phyloP scores from a whole-genome alignment of 2,329 filamentous ascomycete genomes.

The Ophioceras dolichostomum region DNA sequence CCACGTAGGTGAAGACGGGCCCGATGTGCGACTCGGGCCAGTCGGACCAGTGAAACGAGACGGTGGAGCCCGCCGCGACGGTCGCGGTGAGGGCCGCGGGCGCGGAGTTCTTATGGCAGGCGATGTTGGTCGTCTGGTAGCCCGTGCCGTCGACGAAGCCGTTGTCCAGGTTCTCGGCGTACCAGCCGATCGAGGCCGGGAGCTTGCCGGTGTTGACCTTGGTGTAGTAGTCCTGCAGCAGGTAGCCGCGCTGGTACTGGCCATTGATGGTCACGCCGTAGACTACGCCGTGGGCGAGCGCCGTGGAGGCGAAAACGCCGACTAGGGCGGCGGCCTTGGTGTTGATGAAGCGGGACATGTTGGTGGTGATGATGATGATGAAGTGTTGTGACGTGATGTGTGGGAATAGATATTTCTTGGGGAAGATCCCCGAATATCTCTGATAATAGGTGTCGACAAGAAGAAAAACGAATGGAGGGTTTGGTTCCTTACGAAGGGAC shows the following conservation, averaged over 20 bases:
- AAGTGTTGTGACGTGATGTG: too few relatives aligned
- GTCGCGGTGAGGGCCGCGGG: constrained; percentile 22
- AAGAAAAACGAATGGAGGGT: too few relatives aligned
- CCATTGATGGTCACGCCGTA: constrained; percentile 35
- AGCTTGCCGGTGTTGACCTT: constrained; percentile 12
- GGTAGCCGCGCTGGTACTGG: constrained; percentile 14
- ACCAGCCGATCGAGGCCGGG: constrained; percentile 22
- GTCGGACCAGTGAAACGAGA: constrained; percentile 25
- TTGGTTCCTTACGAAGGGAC: too few relatives aligned
- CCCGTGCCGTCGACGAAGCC: constrained; percentile 33
- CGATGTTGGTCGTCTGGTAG: constrained; percentile 27
- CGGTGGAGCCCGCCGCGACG: constrained; percentile 24
- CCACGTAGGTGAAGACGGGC: constrained; percentile 52
- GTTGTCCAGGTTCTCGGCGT: constrained; percentile 28
- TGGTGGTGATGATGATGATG: too few relatives aligned
- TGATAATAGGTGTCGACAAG: too few relatives aligned
- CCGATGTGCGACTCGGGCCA: constrained; percentile 32
- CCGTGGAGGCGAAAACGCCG: constrained; percentile 14
- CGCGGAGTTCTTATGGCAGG: constrained; percentile 28
- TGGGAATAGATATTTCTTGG: too few relatives aligned
- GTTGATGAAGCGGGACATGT: too few relatives aligned
- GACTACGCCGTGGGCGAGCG: constrained; percentile 29
- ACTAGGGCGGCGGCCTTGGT: constrained; percentile 9
- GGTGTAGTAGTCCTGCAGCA: constrained; percentile 19
- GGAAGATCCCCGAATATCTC: too few relatives aligned